A percentile compares a stretch with the other conserved stretches of the same genome.
phyloP scores from a whole-genome alignment of 805 yeast genomes.

The Debaryomyces tyrocola region DNA sequence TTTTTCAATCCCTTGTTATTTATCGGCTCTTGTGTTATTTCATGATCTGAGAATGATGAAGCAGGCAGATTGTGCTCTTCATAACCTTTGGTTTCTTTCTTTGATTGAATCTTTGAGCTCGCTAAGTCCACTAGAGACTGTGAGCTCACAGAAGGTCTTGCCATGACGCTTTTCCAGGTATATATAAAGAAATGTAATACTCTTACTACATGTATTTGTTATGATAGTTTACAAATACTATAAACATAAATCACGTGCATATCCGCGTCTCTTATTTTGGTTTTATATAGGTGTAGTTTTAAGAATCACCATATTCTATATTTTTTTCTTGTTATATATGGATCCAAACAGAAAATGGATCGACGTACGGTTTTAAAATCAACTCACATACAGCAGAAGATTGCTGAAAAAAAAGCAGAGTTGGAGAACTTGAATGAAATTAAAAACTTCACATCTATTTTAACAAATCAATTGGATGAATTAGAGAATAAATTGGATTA shows the following conservation, averaged over 20 bases:
- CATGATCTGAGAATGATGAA: neutral
- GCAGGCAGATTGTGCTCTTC: neutral
- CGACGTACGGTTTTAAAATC: neutral
- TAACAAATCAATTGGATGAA: conserved; percentile 48
- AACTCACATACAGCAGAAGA: conserved; percentile 21
- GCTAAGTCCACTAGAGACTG: conserved; percentile 14
- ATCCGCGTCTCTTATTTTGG: no score
- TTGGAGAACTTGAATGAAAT: conserved; percentile 50
- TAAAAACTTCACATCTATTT: conserved; percentile 42
- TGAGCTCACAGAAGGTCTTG: conserved; percentile 18
- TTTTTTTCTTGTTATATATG: neutral
- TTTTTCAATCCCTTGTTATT: neutral
- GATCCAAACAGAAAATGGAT: neutral
- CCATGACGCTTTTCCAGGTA: conserved; percentile 9
- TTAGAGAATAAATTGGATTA: conserved; percentile 49
- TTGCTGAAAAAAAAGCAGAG: conserved; percentile 51
- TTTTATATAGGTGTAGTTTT: no score
- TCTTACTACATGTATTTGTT: no score
- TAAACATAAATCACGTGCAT: no score
- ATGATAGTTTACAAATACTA: neutral
- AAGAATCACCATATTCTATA: no score
- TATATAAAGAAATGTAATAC: neutral
- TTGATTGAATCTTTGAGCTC: neutral
- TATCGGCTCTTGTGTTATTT: neutral
- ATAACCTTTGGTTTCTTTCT: neutral